These are phyloP conservation scores for Clonostachys rhizophaga DNA, from an alignment of 2,329 filamentous ascomycete genomes.

Conservation along the genomic window DNA sequence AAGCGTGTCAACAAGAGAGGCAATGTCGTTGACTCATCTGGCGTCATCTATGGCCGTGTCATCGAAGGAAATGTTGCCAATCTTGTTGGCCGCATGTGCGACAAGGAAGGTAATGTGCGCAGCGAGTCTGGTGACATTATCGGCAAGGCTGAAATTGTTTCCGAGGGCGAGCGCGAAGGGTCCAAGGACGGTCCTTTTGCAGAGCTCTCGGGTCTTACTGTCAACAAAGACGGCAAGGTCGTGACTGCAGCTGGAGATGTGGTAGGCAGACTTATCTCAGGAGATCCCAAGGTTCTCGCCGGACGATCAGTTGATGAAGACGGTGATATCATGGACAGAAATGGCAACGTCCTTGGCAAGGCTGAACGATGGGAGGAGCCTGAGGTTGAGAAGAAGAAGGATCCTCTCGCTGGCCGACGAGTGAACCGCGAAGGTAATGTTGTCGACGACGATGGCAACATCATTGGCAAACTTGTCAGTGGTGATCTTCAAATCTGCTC, in stretches of 20 bases:
- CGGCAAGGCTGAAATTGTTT: conserved; percentile 62
- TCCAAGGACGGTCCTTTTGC: conserved; percentile 65
- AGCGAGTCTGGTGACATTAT: conserved; percentile 70
- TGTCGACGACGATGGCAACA: conserved; percentile 51
- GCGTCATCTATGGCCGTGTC: conserved; percentile 58
- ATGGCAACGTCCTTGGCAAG: conserved; percentile 54
- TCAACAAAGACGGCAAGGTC: conserved; percentile 65
- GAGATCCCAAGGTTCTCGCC: conserved; percentile 67
- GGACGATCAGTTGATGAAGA: conserved; percentile 77
- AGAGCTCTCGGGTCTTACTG: conserved; percentile 58
- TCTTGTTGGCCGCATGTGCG: conserved; percentile 64
- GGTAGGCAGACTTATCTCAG: conserved; percentile 67
- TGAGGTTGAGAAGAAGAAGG: conserved; percentile 45
- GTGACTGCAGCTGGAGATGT: conserved; percentile 63
- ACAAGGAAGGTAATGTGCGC: conserved; percentile 67
- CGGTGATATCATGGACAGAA: conserved; percentile 76
- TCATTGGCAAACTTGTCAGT: conserved; percentile 63
- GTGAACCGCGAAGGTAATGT: conserved; percentile 58
- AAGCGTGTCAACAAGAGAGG: conserved; percentile 70
- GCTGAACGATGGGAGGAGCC: conserved; percentile 57
- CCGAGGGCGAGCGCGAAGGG: conserved; percentile 60
- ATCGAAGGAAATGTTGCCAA: conserved; percentile 61
- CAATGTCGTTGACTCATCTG: conserved; percentile 50
- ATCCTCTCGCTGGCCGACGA: conserved; percentile 45
- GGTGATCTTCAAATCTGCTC: conserved; percentile 61